Evolutionary conservation across 179 eudicot genomes (phyloP).

Genomic region (Beta corolliflora): DNA sequence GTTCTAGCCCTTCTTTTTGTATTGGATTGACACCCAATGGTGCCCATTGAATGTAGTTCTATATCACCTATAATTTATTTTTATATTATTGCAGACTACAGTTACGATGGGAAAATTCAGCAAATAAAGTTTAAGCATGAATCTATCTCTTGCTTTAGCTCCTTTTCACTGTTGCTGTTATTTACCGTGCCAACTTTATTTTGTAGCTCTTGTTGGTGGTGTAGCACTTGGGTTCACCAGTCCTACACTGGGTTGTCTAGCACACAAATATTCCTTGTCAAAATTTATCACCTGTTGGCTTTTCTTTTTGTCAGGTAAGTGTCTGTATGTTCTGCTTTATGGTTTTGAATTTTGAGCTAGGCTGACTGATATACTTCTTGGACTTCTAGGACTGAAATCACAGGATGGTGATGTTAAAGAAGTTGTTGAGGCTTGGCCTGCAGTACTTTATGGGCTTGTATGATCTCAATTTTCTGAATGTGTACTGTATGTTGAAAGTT

Average conservation of each 20-base stretch:
- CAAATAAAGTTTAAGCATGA: neutral
- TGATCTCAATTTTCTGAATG: slow-evolving; percentile 37
- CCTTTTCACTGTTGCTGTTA: slow-evolving; percentile 4
- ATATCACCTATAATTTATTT: too few relatives aligned
- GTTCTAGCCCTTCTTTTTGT: too few relatives aligned
- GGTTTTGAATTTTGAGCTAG: slow-evolving; percentile 18
- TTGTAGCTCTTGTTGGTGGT: slow-evolving; percentile 47
- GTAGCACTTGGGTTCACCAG: slow-evolving; percentile 39
- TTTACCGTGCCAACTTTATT: slow-evolving; percentile 5
- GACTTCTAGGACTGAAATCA: slow-evolving; percentile 39
- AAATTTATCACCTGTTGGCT: slow-evolving; percentile 46
- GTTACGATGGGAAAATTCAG: neutral
- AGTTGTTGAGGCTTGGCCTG: slow-evolving; percentile 48
- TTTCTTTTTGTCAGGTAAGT: slow-evolving; percentile 41
- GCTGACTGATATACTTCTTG: slow-evolving; percentile 13
- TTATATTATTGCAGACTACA: neutral
- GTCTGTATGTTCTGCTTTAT: slow-evolving; percentile 15
- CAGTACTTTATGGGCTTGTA: slow-evolving; percentile 44
- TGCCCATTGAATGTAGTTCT: too few relatives aligned
- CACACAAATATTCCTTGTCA: slow-evolving; percentile 40
- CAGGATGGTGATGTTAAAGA: slow-evolving; percentile 44
- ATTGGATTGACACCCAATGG: too few relatives aligned
- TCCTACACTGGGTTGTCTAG: slow-evolving; percentile 46
- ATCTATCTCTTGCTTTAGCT: neutral
- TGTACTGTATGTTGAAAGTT: slow-evolving; percentile 41